Base-by-base conservation (phyloP, 164 flowering plant species). In the Warburgia ugandensis region DNA sequence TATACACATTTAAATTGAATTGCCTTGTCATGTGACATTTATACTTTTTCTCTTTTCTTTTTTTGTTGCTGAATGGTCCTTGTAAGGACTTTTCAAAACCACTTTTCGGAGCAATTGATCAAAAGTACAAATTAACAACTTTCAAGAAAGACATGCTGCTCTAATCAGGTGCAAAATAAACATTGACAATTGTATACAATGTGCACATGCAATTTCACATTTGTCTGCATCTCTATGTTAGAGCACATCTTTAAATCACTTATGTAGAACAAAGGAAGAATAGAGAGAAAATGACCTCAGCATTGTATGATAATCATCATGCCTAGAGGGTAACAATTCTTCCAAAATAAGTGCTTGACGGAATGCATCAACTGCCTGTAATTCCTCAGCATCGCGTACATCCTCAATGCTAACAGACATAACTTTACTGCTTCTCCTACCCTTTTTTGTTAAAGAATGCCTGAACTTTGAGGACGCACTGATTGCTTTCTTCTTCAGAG, bases 291-390 rank as follows among this genome's bases (percentile, higher is more conserved):
- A 3, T 30, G 17, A 89, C 97, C 97, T 85, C 59, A 86, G 65
- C 84, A 85, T 73, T 86, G 79, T 80, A 61, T 83, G 87, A 61
- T 83, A 89, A 65, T 89, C 92, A 73, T 89, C 97, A 55, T 68
- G 79, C 39, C 54, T 74, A 29, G 76, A 59, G 13, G 92, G 92
- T 9, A 89, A 68, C 60, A 86, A 44, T 50, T 86, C 94, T 42
- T 89, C 97, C 70, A 81, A 60, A n/a, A 86, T 54, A 56, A 89
- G 61, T 17, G 81, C 67, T 65, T 86, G 95, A 11, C 97, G 76
- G 74, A 89, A 89, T 23, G 68, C 68, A 66, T 89, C 95, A 49
- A 89, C 95, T 57, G 84, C 78, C 61, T 65, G 61, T 12, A 78
- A 72, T 70, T 89, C 95, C 67, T 80, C 90, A 30, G 73, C 86